These are phyloP conservation scores for Gaillardinia entomophila DNA, from an alignment of 805 yeast species.

Conservation along the genomic window DNA sequence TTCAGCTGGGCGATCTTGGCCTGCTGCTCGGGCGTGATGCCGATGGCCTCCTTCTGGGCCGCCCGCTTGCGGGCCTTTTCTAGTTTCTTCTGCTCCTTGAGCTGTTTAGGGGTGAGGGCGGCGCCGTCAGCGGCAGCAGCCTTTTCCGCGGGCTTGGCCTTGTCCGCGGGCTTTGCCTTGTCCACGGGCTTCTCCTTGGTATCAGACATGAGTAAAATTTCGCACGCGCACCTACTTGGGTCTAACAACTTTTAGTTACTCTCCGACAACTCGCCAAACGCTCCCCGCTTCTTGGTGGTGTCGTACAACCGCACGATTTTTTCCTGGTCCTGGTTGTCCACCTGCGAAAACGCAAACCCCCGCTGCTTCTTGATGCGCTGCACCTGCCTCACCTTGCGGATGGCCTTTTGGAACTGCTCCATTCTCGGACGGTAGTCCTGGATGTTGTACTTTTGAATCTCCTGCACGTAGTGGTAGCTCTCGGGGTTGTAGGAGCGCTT, in stretches of 20 bases:
- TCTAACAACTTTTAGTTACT: too few relatives aligned
- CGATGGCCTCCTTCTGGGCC: conserved; percentile 70
- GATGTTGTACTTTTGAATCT: conserved; percentile 90
- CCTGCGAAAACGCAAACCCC: conserved; percentile 97
- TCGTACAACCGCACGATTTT: conserved; percentile 89
- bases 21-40: conserved; percentile 45
- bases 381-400: conserved; percentile 94
- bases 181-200: too few relatives aligned
- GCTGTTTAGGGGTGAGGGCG: conserved; percentile 63
- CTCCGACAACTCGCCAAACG: conserved; percentile 49
- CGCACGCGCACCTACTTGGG: too few relatives aligned
- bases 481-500: conserved; percentile 90
- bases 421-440: conserved; percentile 93
- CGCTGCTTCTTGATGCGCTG: conserved; percentile 97
- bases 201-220: too few relatives aligned
- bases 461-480: conserved; percentile 91
- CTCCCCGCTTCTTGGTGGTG: conserved; percentile 79
- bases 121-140: conserved; percentile 5
- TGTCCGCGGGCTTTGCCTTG: not conserved
- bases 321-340: conserved; percentile 85
- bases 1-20: conserved; percentile 36
- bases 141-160: conserved; percentile 2
- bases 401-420: conserved; percentile 95
- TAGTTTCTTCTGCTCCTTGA: conserved; percentile 79
- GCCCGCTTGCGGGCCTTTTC: conserved; percentile 93